phyloP scores from a whole-genome alignment of 2,329 filamentous ascomycete species.

The Colletotrichum viniferum region DNA sequence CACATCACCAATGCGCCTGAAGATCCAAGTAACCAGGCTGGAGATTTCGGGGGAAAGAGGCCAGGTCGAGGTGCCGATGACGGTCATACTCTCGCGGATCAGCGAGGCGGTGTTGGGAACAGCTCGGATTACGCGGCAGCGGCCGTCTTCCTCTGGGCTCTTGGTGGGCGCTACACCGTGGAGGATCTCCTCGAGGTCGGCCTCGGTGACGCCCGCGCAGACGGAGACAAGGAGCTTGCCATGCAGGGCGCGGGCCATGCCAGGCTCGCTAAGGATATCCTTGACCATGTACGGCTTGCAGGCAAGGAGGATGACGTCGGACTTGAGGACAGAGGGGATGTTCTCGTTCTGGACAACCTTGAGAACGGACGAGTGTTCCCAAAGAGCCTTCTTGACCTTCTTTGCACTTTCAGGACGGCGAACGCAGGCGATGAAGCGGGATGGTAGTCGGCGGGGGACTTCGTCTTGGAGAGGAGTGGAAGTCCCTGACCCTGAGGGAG shows the following conservation, averaged over 20 bases:
- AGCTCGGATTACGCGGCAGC: slow-evolving; percentile 73
- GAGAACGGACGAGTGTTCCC: slow-evolving; percentile 65
- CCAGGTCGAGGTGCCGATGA: slow-evolving; percentile 69
- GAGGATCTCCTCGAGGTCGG: slow-evolving; percentile 69
- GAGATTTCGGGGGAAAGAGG: slow-evolving; percentile 59
- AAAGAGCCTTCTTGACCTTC: slow-evolving; percentile 69
- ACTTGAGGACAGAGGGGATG: slow-evolving; percentile 66
- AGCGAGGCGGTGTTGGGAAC: slow-evolving; percentile 86
- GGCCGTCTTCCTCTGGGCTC: slow-evolving; percentile 48
- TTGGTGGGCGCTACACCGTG: slow-evolving; percentile 59
- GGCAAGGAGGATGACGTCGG: slow-evolving; percentile 76
- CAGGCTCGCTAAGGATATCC: slow-evolving; percentile 68
- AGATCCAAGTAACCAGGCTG: slow-evolving; percentile 75
- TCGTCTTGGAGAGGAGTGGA: slow-evolving; percentile 49
- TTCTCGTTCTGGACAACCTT: slow-evolving; percentile 76
- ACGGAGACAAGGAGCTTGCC: slow-evolving; percentile 86
- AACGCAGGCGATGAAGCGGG: slow-evolving; percentile 82
- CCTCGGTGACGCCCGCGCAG: slow-evolving; percentile 74
- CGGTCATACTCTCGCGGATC: slow-evolving; percentile 82
- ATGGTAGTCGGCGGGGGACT: slow-evolving; percentile 65
- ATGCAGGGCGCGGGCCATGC: slow-evolving; percentile 73
- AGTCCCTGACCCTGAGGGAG: slow-evolving; percentile 39
- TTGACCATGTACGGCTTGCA: slow-evolving; percentile 82
- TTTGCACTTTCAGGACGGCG: slow-evolving; percentile 71
- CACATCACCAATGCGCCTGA: slow-evolving; percentile 74